Evolutionary conservation across 2,329 filamentous ascomycete species (phyloP).

Genomic region (Sporothrix sp.): DNA sequence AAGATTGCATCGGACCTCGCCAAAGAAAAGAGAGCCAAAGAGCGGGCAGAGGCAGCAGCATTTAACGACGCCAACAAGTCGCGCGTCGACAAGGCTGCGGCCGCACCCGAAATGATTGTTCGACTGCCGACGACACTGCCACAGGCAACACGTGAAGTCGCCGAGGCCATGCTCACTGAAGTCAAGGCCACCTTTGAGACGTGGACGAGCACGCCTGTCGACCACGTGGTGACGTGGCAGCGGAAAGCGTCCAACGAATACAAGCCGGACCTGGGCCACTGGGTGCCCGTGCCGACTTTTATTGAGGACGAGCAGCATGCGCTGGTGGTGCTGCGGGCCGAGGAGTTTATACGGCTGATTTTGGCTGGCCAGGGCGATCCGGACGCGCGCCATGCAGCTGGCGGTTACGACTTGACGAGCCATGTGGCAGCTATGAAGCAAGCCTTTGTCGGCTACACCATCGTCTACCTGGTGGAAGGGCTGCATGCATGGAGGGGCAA

Average conservation of each 20-base stretch:
- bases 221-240: conserved; percentile 55
- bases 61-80: conserved; percentile 65
- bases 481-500: conserved; percentile 56
- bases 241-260: conserved; percentile 56
- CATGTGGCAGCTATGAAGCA: conserved; percentile 48
- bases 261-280: conserved; percentile 50
- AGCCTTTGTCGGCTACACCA: conserved; percentile 41
- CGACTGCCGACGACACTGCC: conserved; percentile 53
- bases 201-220: conserved; percentile 35
- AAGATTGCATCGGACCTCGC: conserved; percentile 47
- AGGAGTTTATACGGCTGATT: conserved; percentile 55
- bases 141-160: conserved; percentile 34
- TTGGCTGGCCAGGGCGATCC: conserved; percentile 24
- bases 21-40: conserved; percentile 50
- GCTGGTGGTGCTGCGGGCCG: conserved; percentile 51
- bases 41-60: conserved; percentile 56
- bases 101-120: conserved; percentile 68
- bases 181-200: conserved; percentile 37
- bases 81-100: conserved; percentile 62
- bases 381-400: conserved; percentile 24
- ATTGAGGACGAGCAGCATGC: conserved; percentile 50
- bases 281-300: conserved; percentile 50
- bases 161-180: conserved; percentile 40
- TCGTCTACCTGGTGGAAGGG: conserved; percentile 66
- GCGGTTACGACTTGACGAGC: conserved; percentile 35